Evolutionary conservation across 2,329 filamentous ascomycete species (phyloP).

Genomic region (Periconia sp.): DNA sequence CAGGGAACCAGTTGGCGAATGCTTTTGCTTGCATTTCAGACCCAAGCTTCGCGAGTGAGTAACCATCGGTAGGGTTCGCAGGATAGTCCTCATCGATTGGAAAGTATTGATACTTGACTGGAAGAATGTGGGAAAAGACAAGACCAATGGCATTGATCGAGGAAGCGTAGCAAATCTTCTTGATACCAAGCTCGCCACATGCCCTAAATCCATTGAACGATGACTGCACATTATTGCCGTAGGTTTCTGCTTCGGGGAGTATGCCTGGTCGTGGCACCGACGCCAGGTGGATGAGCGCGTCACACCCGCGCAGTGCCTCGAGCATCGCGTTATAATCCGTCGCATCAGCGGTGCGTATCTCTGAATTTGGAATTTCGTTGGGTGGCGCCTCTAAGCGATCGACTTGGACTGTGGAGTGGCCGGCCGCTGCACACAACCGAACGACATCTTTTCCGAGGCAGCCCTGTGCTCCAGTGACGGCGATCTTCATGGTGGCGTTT

Average conservation of each 20-base stretch:
- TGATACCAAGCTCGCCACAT: conserved; percentile 39
- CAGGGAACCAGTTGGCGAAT: conserved; percentile 42
- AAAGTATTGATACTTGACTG: conserved; percentile 42
- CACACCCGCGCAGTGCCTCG: no score
- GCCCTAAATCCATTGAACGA: conserved; percentile 46
- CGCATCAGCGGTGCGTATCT: no score
- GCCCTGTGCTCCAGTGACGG: conserved; percentile 16
- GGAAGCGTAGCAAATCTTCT: conserved; percentile 40
- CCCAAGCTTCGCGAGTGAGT: conserved; percentile 43
- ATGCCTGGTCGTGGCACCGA: conserved; percentile 40
- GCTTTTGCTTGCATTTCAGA: conserved; percentile 38
- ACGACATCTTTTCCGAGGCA: conserved; percentile 13
- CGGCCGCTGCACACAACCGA: conserved; percentile 25
- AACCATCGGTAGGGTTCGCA: conserved; percentile 37
- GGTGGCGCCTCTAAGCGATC: no score
- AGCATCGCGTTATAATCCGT: no score
- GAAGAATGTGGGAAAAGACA: conserved; percentile 37
- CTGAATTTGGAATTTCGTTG: no score
- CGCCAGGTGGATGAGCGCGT: conserved; percentile 12
- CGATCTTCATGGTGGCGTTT: conserved; percentile 13
- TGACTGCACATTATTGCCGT: conserved; percentile 42
- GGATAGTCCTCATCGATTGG: conserved; percentile 42
- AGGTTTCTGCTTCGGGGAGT: conserved; percentile 25
- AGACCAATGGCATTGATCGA: conserved; percentile 45
- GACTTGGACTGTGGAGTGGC: conserved; percentile 32